Evolutionary conservation across 306 rosid genomes (phyloP), one percentile per base, ranked within the genome.

Genomic region (Quercus suber): DNA sequence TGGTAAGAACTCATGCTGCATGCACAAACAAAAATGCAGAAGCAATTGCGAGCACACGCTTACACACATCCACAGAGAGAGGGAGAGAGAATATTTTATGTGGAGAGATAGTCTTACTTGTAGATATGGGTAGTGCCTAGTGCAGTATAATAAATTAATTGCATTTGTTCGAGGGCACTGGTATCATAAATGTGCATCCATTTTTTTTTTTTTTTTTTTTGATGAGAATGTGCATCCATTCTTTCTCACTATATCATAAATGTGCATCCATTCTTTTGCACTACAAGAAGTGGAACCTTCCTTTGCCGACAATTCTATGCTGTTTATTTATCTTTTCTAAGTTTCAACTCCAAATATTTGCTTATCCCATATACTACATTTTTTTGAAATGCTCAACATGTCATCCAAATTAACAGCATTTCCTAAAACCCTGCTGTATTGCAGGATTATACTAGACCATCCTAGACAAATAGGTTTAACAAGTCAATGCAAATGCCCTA

Each of bases 231-330:
- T 75, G 80, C 69, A 75, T 75, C 85, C 76, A 78, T 81, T 65
- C 59, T 7, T 71, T 73, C 73, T 76, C 77, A 59, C 19, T 73
- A 5, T 21, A 19, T 27, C 80, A 76, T 83, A 77, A 21, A 83
- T 77, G 45, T 75, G 80, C 69, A 75, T 75, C 85, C 76, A 76
- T 83, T 65, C 49, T 7, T 76, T 73, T 78, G 76, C 77, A 60
- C 23, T 27, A 41, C 74, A 72, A 79, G 64, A 65, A 41, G 35
- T 72, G 74, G 84, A 79, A 76, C 75, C 85, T 63, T 81, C 82
- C 87, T 85, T 85, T 89, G 82, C 90, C 92, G 92, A 89, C 92
- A 89, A 78, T 82, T 19, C 20, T 35, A 37, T 25, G 28, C 12
- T 43, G 60, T 56, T 3, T 27, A 55, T 30, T 61, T 45, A 12